Evolutionary conservation across 768 basidiomycete genomes (phyloP).

Genomic region (Pulveroboletus frians): DNA sequence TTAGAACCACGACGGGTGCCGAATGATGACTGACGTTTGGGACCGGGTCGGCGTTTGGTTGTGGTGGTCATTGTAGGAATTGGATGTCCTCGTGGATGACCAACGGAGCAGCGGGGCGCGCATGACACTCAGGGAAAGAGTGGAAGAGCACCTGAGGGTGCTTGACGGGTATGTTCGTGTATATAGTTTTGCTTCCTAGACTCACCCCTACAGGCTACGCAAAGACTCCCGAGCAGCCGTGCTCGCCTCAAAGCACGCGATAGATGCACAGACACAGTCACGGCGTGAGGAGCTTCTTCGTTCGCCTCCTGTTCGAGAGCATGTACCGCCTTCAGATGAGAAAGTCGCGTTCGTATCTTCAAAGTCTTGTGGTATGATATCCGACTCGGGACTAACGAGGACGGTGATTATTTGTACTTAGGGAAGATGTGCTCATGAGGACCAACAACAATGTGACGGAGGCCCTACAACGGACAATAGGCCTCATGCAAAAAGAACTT

Average conservation of each 20-base stretch:
- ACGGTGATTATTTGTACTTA: slow-evolving; percentile 22
- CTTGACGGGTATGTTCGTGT: slow-evolving; percentile 49
- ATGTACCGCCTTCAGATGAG: slow-evolving; percentile 40
- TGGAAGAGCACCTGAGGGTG: slow-evolving; percentile 42
- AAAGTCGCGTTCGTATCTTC: slow-evolving; percentile 52
- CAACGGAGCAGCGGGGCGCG: slow-evolving; percentile 53
- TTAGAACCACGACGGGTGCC: not conserved
- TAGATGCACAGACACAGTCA: slow-evolving; percentile 56
- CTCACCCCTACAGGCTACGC: slow-evolving; percentile 41
- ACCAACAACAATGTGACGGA: slow-evolving; percentile 88
- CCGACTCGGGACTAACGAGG: not conserved
- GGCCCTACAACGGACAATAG: slow-evolving; percentile 77
- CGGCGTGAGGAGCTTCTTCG: slow-evolving; percentile 66
- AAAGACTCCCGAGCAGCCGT: slow-evolving; percentile 63
- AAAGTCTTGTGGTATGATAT: not conserved
- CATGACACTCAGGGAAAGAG: slow-evolving; percentile 43
- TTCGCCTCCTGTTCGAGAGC: slow-evolving; percentile 46
- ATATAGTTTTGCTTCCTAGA: not conserved
- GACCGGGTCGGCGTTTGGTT: not conserved
- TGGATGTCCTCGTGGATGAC: slow-evolving; percentile 71
- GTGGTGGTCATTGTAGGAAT: slow-evolving; percentile 37
- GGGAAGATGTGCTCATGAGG: slow-evolving; percentile 83
- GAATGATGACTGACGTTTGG: not conserved
- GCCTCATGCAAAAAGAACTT: slow-evolving; percentile 86
- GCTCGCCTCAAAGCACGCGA: slow-evolving; percentile 66